These are phyloP conservation scores for Alternaria consortialis DNA, from an alignment of 2,329 filamentous ascomycete species.

Conservation along the genomic window DNA sequence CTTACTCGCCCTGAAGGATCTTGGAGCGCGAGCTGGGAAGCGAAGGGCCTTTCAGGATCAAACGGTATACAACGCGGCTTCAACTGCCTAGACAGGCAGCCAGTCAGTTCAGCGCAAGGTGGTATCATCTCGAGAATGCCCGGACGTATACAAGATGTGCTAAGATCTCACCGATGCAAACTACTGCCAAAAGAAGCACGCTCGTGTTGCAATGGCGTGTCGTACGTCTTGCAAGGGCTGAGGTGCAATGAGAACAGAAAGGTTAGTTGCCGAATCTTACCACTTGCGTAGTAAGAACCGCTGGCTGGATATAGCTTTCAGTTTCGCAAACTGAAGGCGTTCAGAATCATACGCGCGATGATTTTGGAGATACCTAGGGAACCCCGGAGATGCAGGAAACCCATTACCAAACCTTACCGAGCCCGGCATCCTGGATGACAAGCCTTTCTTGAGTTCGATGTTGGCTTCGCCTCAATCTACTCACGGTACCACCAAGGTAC, in stretches of 20 bases:
- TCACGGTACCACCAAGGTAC: neutral
- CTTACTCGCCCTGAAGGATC: neutral
- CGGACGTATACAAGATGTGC: neutral
- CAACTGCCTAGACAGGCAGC: neutral
- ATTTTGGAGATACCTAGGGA: neutral
- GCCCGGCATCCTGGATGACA: neutral
- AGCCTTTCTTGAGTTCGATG: neutral
- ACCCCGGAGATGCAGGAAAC: neutral
- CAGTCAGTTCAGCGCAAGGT: neutral
- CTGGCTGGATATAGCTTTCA: neutral
- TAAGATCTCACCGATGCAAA: conserved; percentile 2
- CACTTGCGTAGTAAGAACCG: neutral
- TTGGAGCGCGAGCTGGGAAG: neutral
- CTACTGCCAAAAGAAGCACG: neutral
- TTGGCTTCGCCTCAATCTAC: neutral
- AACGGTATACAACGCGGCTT: neutral
- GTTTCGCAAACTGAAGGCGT: neutral
- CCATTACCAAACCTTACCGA: neutral
- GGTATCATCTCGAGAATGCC: neutral
- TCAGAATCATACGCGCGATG: neutral
- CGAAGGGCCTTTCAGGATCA: neutral
- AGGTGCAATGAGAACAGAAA: neutral
- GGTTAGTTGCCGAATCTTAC: neutral
- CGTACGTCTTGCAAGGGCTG: neutral
- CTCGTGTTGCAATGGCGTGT: neutral